A percentile compares a stretch with the other conserved stretches of the same genome.
Evolutionary conservation across 2,329 filamentous ascomycete genomes (phyloP).

Genomic region (Kalmusia sp.): DNA sequence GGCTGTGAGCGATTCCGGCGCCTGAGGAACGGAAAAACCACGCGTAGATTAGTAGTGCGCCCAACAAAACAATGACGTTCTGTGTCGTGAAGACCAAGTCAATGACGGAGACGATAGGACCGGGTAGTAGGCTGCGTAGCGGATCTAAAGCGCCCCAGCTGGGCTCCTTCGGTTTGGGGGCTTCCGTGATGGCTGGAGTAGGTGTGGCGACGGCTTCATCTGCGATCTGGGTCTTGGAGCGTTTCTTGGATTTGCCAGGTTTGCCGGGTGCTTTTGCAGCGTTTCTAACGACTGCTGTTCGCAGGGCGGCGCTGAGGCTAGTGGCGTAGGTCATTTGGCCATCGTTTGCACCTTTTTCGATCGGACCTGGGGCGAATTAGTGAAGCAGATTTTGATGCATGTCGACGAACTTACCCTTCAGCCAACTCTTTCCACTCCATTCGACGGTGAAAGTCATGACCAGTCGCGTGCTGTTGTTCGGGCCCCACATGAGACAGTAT

Average conservation of each 20-base stretch:
- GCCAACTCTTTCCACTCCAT: constrained; percentile 97
- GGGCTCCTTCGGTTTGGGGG: constrained; percentile 37
- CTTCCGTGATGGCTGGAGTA: constrained; percentile 25
- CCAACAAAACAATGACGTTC: constrained; percentile 75
- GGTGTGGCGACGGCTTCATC: constrained; percentile 50
- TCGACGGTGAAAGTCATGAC: constrained; percentile 91
- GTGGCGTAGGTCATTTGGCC: constrained; percentile 85
- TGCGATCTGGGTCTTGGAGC: constrained; percentile 61
- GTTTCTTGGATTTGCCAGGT: constrained; percentile 61
- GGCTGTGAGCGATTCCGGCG: constrained; percentile 31
- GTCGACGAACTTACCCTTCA: constrained; percentile 73
- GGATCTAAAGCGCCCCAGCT: constrained; percentile 85
- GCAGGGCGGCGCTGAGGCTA: constrained; percentile 77
- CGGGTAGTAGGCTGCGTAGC: constrained; percentile 67
- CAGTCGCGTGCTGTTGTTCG: constrained; percentile 83
- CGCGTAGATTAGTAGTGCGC: constrained; percentile 58
- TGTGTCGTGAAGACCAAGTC: constrained; percentile 77
- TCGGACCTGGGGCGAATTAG: constrained; percentile 69
- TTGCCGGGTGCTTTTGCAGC: constrained; percentile 56
- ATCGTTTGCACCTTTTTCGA: constrained; percentile 93
- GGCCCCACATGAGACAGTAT: constrained; percentile 93
- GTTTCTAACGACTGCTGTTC: constrained; percentile 72
- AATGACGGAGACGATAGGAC: constrained; percentile 73
- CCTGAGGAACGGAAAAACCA: constrained; percentile 46
- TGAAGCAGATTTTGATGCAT: neutral